A percentile compares a stretch with the other conserved stretches of the same genome.
Conservation (phyloP, 106 monocot species). For the Phalaenopsis aphrodite region DNA sequence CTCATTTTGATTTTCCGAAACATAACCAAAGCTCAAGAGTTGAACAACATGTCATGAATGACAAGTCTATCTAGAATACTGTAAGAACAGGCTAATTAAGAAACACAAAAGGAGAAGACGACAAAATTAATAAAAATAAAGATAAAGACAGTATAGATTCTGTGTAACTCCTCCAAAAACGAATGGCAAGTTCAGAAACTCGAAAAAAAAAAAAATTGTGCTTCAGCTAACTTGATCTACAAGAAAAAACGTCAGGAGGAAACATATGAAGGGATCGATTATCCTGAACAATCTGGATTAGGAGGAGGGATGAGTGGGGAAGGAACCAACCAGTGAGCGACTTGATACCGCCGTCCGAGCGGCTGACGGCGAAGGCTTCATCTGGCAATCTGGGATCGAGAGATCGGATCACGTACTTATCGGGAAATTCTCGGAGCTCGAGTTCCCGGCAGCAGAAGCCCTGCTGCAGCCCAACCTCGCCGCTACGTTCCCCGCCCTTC, state of each 20-base stretch:
- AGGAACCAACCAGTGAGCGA: constrained; percentile 21
- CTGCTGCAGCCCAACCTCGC: not conserved
- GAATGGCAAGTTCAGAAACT: not conserved
- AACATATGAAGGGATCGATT: not conserved
- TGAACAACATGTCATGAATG: not conserved
- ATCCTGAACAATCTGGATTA: not conserved
- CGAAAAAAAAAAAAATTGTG: not conserved
- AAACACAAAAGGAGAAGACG: too few species aligned
- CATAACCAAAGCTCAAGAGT: not conserved
- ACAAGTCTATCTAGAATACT: not conserved
- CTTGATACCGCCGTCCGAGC: constrained; percentile 47
- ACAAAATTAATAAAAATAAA: too few species aligned
- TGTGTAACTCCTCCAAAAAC: not conserved
- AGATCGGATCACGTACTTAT: constrained; percentile 73
- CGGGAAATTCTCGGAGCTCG: constrained; percentile 54
- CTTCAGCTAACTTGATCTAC: not conserved
- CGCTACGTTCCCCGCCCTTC: not conserved
- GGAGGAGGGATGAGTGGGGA: not conserved
- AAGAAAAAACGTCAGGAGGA: not conserved
- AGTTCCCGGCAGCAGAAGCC: constrained; percentile 56
- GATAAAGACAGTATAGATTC: not conserved
- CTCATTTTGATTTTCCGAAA: not conserved
- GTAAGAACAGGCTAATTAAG: too few species aligned
- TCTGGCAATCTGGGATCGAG: constrained; percentile 43
- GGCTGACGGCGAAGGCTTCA: constrained; percentile 51